A percentile compares a stretch with the other conserved stretches of the same genome.
phyloP scores from a whole-genome alignment of 2,329 filamentous ascomycete species.

The Colletotrichum endophyticum region DNA sequence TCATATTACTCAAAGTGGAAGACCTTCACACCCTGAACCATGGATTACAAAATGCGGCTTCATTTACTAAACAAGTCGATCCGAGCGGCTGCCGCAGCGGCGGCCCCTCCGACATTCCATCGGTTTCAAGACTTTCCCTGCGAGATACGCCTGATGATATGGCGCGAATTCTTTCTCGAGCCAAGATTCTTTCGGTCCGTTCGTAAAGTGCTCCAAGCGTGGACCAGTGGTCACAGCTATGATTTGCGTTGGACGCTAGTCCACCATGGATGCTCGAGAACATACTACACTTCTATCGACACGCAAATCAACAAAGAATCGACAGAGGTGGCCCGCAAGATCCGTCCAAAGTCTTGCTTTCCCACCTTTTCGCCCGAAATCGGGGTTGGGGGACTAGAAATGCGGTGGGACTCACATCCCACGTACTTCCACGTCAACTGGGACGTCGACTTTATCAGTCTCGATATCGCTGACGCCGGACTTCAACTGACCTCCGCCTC shows the following conservation, averaged over 20 bases:
- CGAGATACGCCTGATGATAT: background rate
- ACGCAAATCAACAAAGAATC: background rate
- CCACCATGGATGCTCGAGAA: background rate
- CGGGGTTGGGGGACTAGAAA: fast-evolving
- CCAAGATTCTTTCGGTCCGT: background rate
- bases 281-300: background rate
- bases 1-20: background rate
- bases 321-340: background rate
- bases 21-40: fast-evolving
- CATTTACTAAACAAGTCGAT: fast-evolving
- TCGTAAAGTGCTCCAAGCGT: fast-evolving
- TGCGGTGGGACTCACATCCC: fast-evolving
- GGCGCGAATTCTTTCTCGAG: background rate
- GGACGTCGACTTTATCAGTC: background rate
- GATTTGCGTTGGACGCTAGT: background rate
- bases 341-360: background rate
- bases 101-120: background rate
- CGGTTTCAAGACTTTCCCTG: background rate
- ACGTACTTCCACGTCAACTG: background rate
- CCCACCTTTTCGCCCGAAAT: fast-evolving
- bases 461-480: fast-evolving
- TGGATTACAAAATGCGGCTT: background rate
- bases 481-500: background rate
- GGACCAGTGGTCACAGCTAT: fast-evolving
- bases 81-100: background rate